Base-by-base conservation (phyloP, 306 rosid genomes). In the Cucumis sativus region DNA sequence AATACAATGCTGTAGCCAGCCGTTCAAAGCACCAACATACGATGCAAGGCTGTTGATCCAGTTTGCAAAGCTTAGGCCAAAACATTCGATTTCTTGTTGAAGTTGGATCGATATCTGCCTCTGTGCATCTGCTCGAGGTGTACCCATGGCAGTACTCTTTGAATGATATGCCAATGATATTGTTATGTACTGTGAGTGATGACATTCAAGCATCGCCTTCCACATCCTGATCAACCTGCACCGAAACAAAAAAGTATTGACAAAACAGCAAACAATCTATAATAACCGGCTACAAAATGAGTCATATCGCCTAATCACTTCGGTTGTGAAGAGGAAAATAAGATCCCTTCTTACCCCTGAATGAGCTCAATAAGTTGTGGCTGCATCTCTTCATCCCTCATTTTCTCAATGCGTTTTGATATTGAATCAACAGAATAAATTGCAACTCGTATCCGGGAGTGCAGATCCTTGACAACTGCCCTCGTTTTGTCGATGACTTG, bases 141-240 rank as follows among this genome's bases (percentile, higher is more conserved):
- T 66, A 75, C 88, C 88, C 15, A 83, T 75, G 12, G 87, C 23
- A 6, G 76, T 68, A 68, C 82, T 86, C 84, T 84, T 90, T 40
- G 96, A 90, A 80, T 95, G 99, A 78, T 95, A 95, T 41, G 99
- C 97, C 82, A 95, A 80, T 23, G 99, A 95, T 87, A 95, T 91
- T 55, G 99, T 95, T 49, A 95, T 95, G 87, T 92, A 95, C 82
- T 95, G 99, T 4, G 99, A 92, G 69, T 95, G 97, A 85, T 95
- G 99, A 75, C 91, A 95, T 83, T 95, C 97, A 51, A 95, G 97
- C 97, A 95, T 95, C 43, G 97, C 95, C 86, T 90, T 95, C 97
- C 99, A 95, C 99, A 92, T 95, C 75, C 92, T 84, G 76, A 82
- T 84, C 87, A 95, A 80, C 76, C 99, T 95, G 92, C 86, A 80